These are phyloP conservation scores for Linnemannia hyalina DNA, from an alignment of 192 early-diverging fungal species.

Conservation along the genomic window DNA sequence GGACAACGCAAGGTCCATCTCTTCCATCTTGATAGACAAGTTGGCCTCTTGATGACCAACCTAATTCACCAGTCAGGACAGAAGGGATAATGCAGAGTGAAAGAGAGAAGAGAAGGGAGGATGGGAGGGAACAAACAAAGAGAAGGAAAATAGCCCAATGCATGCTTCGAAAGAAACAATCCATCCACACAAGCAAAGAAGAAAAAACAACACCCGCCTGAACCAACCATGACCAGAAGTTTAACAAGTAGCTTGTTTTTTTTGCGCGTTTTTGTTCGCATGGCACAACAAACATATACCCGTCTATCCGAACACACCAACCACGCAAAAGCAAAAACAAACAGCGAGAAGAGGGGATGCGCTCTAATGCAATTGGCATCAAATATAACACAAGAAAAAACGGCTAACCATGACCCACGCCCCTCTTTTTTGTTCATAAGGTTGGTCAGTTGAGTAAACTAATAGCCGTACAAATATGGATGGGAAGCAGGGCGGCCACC, in stretches of 20 bases:
- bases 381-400: neutral
- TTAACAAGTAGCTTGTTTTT: neutral
- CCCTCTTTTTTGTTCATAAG: neutral
- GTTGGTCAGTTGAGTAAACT: neutral
- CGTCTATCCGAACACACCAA: neutral
- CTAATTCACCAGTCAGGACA: neutral
- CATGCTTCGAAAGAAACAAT: neutral
- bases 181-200: neutral
- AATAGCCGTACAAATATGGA: constrained; percentile 7
- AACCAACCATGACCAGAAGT: neutral
- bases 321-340: neutral
- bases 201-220: neutral
- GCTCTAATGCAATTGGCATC: constrained; percentile 1
- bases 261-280: constrained; percentile 1
- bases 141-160: neutral
- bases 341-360: neutral
- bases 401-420: constrained; percentile 3
- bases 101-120: neutral
- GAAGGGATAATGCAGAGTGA: neutral
- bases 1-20: neutral
- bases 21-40: neutral
- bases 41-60: too few species aligned
- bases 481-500: neutral
- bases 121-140: neutral
- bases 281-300: constrained; percentile 2